A percentile compares a stretch with the other conserved stretches of the same genome.
phyloP scores from a whole-genome alignment of 2,329 filamentous ascomycete species.

The Gliomastix tumulicola region DNA sequence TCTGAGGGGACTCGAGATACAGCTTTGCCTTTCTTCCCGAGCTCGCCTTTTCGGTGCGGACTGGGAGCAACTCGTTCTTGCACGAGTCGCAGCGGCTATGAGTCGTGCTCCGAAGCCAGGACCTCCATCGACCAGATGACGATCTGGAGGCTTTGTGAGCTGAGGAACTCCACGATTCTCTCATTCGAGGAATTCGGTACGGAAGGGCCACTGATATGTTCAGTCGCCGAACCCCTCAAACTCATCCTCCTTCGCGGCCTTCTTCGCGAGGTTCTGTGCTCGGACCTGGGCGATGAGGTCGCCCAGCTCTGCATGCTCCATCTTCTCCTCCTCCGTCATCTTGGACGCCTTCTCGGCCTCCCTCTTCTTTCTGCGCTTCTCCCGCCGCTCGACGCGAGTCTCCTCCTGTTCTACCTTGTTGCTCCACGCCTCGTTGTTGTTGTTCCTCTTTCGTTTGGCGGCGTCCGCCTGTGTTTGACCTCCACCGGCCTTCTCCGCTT shows the following conservation, averaged over 20 bases:
- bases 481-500: constrained; percentile 33
- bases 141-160: too few relatives aligned
- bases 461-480: too few relatives aligned
- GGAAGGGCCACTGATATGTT: background rate
- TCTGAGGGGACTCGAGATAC: too few relatives aligned
- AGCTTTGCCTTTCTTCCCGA: too few relatives aligned
- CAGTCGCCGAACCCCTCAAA: constrained; percentile 54
- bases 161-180: too few relatives aligned
- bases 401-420: constrained; percentile 61
- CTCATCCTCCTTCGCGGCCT: constrained; percentile 32
- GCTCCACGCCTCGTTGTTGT: constrained; percentile 66
- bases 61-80: too few relatives aligned
- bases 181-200: background rate
- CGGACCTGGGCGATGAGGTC: constrained; percentile 59
- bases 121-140: too few relatives aligned
- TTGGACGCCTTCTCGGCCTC: constrained; percentile 55
- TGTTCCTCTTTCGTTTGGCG: constrained; percentile 45
- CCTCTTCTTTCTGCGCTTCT: constrained; percentile 56
- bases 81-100: too few relatives aligned
- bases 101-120: too few relatives aligned
- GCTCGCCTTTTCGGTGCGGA: too few relatives aligned
- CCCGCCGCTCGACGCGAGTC: constrained; percentile 51
- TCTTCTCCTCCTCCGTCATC: constrained; percentile 66
- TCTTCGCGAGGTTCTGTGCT: constrained; percentile 42
- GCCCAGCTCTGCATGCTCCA: constrained; percentile 55